Conservation (phyloP, 1,284 basidiomycete genomes). For the Rhodotorula sp. region DNA sequence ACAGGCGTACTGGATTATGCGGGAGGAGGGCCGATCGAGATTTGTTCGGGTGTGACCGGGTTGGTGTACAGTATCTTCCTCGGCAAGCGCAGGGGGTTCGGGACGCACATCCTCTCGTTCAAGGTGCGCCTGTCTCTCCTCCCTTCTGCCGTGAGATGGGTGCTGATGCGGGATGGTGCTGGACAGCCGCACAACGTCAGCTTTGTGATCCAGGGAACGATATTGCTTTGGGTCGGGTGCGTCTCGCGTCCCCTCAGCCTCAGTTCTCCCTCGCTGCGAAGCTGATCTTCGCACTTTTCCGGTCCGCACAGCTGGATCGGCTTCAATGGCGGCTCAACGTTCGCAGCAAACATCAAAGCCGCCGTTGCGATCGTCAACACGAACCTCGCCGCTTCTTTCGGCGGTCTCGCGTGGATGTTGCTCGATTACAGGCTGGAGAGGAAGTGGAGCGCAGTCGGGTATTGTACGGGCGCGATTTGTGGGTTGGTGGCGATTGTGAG, state of each 20-base stretch:
- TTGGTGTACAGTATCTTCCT: conserved; percentile 48
- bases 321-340: conserved; percentile 50
- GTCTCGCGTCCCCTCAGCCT: not conserved
- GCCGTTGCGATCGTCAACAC: conserved; percentile 52
- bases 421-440: conserved; percentile 52
- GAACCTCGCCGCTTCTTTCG: conserved; percentile 49
- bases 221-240: conserved; percentile 49
- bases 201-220: conserved; percentile 51
- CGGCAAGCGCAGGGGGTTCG: conserved; percentile 52
- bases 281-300: not conserved
- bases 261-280: conserved; percentile 56
- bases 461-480: conserved; percentile 62
- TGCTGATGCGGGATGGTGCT: not conserved
- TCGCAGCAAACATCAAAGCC: conserved; percentile 52
- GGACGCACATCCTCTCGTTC: conserved; percentile 51
- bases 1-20: conserved; percentile 51
- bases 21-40: conserved; percentile 52
- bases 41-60: conserved; percentile 48
- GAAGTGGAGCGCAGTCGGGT: conserved; percentile 66
- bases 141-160: not conserved
- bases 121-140: conserved; percentile 23
- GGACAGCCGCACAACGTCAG: conserved; percentile 49
- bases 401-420: conserved; percentile 52
- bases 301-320: conserved; percentile 35
- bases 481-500: conserved; percentile 76